These are phyloP conservation scores for Suillus variegatus DNA, from an alignment of 768 basidiomycete genomes.

Conservation along the genomic window DNA sequence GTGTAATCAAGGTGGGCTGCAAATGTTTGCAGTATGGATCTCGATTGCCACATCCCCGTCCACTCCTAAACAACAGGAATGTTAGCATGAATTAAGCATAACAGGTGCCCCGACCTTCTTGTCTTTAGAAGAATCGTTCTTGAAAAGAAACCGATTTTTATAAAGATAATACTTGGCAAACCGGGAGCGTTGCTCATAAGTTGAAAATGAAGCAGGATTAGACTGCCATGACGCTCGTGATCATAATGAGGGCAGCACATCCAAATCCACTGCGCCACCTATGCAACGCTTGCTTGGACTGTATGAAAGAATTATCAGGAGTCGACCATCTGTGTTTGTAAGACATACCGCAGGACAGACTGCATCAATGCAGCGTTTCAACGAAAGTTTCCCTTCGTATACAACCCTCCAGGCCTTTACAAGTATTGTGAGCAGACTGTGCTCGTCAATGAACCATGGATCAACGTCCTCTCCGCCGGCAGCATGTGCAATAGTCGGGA, in stretches of 20 bases:
- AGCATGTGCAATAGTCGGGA: constrained; percentile 1
- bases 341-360: background rate
- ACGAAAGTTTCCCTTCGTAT: constrained; percentile 6
- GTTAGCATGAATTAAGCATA: too few species aligned
- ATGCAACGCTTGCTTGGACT: background rate
- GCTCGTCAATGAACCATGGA: background rate
- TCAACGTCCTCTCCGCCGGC: background rate
- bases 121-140: background rate
- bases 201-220: background rate
- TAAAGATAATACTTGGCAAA: background rate
- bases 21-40: background rate
- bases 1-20: constrained; percentile 10
- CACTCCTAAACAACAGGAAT: constrained; percentile 14
- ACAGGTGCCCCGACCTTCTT: background rate
- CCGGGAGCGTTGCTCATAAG: background rate
- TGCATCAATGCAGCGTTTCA: background rate
- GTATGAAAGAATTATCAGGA: background rate
- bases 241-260: background rate
- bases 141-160: background rate
- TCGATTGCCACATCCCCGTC: constrained; percentile 11
- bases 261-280: background rate
- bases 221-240: background rate
- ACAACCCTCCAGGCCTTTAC: constrained; percentile 7
- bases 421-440: background rate
- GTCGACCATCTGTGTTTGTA: background rate